Conservation (phyloP, 345 rosid species). For the Aethionema arabicum region DNA sequence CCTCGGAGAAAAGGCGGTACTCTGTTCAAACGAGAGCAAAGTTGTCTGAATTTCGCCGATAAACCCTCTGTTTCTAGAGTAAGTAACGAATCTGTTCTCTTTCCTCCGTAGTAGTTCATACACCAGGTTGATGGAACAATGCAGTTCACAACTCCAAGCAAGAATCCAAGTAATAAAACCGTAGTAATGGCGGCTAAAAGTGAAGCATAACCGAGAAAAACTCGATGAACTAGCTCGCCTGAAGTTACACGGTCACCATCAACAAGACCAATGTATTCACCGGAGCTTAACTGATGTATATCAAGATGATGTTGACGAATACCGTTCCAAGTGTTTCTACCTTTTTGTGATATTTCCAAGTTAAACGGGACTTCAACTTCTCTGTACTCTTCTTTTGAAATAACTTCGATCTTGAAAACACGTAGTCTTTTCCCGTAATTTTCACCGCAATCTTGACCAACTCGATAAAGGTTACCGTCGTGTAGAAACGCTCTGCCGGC, state of each 20-base stretch:
- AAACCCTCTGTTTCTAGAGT: slow-evolving; percentile 51
- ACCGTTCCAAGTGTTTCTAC: slow-evolving; percentile 83
- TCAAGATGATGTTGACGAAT: slow-evolving; percentile 84
- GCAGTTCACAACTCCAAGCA: slow-evolving; percentile 77
- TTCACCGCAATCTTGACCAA: slow-evolving; percentile 93
- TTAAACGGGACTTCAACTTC: slow-evolving; percentile 72
- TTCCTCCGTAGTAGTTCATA: slow-evolving; percentile 53
- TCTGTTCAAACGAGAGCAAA: slow-evolving; percentile 74
- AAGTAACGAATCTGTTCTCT: slow-evolving; percentile 50
- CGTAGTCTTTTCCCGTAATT: slow-evolving; percentile 72
- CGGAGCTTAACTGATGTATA: slow-evolving; percentile 70
- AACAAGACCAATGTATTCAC: slow-evolving; percentile 76
- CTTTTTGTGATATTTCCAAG: slow-evolving; percentile 53
- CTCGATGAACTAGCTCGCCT: slow-evolving; percentile 58
- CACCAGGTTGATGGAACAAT: slow-evolving; percentile 87
- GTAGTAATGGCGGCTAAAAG: slow-evolving; percentile 53
- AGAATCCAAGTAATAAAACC: slow-evolving; percentile 54
- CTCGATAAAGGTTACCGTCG: slow-evolving; percentile 74
- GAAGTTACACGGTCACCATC: slow-evolving; percentile 91
- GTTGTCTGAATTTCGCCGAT: slow-evolving; percentile 58
- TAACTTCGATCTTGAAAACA: slow-evolving; percentile 60
- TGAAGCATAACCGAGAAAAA: slow-evolving; percentile 67
- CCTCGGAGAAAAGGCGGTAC: slow-evolving; percentile 58
- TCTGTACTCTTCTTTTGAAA: slow-evolving; percentile 60
- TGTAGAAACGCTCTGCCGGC: slow-evolving; percentile 82